phyloP scores from a whole-genome alignment of 148 eudicot genomes.

The Polygonum maritimum region DNA sequence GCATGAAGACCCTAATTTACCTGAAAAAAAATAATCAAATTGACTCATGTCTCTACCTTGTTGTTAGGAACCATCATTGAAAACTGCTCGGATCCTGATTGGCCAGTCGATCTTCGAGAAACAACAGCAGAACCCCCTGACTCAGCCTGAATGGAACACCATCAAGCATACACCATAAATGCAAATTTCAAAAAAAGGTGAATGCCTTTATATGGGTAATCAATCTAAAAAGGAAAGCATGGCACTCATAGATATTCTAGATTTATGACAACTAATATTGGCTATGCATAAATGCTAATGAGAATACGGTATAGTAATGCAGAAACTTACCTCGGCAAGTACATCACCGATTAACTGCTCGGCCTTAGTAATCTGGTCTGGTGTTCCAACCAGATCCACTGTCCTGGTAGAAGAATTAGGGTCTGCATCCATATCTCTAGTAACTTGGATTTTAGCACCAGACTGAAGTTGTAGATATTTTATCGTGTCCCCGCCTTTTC shows the following conservation, averaged over 20 bases:
- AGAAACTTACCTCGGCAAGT: slow-evolving; percentile 65
- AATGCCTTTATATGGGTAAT: not conserved
- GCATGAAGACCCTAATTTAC: slow-evolving; percentile 5
- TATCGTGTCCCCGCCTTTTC: slow-evolving; percentile 91
- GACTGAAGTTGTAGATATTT: slow-evolving; percentile 83
- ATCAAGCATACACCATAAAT: not conserved
- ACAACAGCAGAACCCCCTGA: slow-evolving; percentile 68
- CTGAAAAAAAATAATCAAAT: not conserved
- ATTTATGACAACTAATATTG: not conserved
- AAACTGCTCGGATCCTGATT: slow-evolving; percentile 48
- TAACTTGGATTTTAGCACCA: slow-evolving; percentile 94
- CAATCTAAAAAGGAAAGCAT: not conserved
- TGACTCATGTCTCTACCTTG: slow-evolving; percentile 38
- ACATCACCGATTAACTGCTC: slow-evolving; percentile 77
- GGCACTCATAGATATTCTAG: not conserved
- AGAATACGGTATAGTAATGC: not conserved
- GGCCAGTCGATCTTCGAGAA: slow-evolving; percentile 51
- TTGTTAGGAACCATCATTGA: slow-evolving; percentile 64
- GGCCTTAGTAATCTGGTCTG: slow-evolving; percentile 75
- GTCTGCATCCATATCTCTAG: slow-evolving; percentile 86
- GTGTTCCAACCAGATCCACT: slow-evolving; percentile 77
- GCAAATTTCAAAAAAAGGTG: not conserved
- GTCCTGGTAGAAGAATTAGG: slow-evolving; percentile 44
- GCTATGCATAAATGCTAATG: no score
- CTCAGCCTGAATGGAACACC: slow-evolving; percentile 50